These are phyloP conservation scores for Thelephora terrestris DNA, from an alignment of 1,284 basidiomycete species.

Conservation along the genomic window DNA sequence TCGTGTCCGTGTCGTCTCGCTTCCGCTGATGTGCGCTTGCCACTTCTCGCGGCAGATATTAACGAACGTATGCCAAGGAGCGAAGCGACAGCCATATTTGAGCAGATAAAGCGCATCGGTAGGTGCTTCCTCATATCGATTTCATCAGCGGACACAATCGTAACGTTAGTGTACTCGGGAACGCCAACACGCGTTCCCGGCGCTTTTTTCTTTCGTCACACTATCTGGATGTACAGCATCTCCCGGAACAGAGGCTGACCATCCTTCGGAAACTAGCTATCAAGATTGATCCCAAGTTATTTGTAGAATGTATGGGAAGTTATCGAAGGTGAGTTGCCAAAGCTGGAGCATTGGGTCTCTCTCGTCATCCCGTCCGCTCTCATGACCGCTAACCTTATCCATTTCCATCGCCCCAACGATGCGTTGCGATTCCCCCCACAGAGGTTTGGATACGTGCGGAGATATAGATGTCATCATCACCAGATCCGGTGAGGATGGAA, in stretches of 20 bases:
- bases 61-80: slow-evolving; percentile 74
- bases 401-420: slow-evolving; percentile 1
- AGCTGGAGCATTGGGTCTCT: too few relatives aligned
- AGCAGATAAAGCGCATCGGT: slow-evolving; percentile 64
- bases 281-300: slow-evolving; percentile 59
- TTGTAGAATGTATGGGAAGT: slow-evolving; percentile 84
- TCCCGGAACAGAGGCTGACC: too few relatives aligned
- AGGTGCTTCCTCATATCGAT: slow-evolving; percentile 8
- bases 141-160: background rate
- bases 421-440: slow-evolving; percentile 18
- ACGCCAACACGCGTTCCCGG: too few relatives aligned
- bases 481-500: slow-evolving; percentile 59
- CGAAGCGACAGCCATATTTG: slow-evolving; percentile 69
- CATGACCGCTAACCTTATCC: too few relatives aligned
- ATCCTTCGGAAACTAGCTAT: slow-evolving; percentile 35
- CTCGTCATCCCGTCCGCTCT: too few relatives aligned
- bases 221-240: too few relatives aligned
- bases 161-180: background rate
- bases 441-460: slow-evolving; percentile 70
- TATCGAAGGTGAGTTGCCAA: slow-evolving; percentile 50
- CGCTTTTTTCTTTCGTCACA: too few relatives aligned
- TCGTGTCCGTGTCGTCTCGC: background rate
- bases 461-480: slow-evolving; percentile 89
- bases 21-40: background rate
- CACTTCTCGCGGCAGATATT: slow-evolving; percentile 39